Conservation (phyloP, 2,329 filamentous ascomycete genomes). For the Amauroascus verrucosus region DNA sequence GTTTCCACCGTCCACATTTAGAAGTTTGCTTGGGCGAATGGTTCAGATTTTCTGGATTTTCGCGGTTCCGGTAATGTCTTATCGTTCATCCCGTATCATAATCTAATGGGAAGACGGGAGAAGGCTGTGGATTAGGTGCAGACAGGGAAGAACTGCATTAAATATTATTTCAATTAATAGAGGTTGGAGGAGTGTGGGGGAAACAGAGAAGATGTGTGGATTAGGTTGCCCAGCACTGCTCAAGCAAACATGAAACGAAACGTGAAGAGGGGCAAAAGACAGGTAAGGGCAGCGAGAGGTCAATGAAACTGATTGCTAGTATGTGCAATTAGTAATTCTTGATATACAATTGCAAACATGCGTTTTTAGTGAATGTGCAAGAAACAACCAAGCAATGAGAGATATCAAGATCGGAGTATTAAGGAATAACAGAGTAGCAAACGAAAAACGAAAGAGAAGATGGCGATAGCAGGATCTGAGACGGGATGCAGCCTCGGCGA, state of each 20-base stretch:
- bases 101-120: background rate
- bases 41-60: background rate
- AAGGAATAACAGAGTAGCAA: background rate
- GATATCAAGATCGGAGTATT: background rate
- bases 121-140: too few species aligned
- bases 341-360: background rate
- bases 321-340: background rate
- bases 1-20: conserved; percentile 1
- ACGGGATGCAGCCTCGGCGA: background rate
- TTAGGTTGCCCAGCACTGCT: background rate
- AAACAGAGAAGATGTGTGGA: background rate
- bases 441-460: background rate
- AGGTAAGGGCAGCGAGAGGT: background rate
- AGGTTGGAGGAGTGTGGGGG: too few species aligned
- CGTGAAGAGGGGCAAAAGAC: conserved; percentile 1
- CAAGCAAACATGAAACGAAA: conserved; percentile 4
- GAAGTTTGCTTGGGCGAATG: background rate
- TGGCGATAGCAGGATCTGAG: background rate
- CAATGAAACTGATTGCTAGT: background rate
- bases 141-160: background rate
- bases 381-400: background rate
- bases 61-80: background rate
- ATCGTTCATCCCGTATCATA: background rate
- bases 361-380: background rate
- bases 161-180: background rate